A percentile compares a stretch with the other conserved stretches of the same genome.
phyloP scores from a whole-genome alignment of 2,329 filamentous ascomycete genomes.

The Beauveria scarabaeidicola region DNA sequence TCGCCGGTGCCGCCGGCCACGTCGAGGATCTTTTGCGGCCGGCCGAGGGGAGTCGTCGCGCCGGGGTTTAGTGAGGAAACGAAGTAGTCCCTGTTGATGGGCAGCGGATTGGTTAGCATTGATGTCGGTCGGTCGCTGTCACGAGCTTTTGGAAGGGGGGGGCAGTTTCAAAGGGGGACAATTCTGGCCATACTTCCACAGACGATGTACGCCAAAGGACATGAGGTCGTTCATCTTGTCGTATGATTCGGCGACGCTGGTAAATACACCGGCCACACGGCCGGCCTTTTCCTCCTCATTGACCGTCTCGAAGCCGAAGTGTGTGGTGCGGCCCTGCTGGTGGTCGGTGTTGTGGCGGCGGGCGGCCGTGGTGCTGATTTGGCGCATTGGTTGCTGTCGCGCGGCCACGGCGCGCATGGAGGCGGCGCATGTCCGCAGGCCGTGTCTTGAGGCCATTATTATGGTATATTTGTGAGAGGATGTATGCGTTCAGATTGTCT shows the following conservation, averaged over 20 bases:
- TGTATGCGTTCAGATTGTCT: not conserved
- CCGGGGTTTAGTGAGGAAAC: constrained; percentile 86
- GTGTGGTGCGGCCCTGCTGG: constrained; percentile 53
- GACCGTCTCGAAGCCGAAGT: constrained; percentile 86
- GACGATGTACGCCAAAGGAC: constrained; percentile 91
- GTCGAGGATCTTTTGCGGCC: constrained; percentile 72
- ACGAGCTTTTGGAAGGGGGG: not conserved
- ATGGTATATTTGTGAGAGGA: not conserved
- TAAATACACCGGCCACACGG: constrained; percentile 79
- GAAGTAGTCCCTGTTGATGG: constrained; percentile 65
- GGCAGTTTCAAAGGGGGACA: not conserved
- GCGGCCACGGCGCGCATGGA: constrained; percentile 16
- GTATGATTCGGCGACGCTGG: constrained; percentile 87
- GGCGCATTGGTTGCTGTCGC: constrained; percentile 13
- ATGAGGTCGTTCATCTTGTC: constrained; percentile 99
- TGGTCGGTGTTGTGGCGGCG: constrained; percentile 17
- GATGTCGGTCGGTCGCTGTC: not conserved
- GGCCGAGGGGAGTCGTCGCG: constrained; percentile 34
- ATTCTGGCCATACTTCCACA: constrained; percentile 63
- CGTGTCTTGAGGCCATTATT: constrained; percentile 16
- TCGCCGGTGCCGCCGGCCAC: constrained; percentile 96
- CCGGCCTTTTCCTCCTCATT: constrained; percentile 66
- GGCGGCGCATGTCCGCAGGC: constrained; percentile 21
- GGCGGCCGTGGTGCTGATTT: constrained; percentile 22
- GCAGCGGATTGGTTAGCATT: not conserved